Conservation (phyloP, 139 green algal genomes). For the Volvox reticuliferus region DNA sequence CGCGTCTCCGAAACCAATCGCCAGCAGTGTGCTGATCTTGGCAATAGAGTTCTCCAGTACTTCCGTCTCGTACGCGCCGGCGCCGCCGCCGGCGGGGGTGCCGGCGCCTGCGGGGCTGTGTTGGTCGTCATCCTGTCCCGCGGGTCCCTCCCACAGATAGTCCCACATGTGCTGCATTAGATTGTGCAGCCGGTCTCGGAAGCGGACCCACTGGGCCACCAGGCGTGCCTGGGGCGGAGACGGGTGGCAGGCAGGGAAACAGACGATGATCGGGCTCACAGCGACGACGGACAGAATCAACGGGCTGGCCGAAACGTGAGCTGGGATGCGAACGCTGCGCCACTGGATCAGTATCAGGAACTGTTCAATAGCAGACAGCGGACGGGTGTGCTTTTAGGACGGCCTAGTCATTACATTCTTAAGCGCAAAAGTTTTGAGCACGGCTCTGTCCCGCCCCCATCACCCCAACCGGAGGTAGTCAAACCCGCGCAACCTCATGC, state of each 20-base stretch:
- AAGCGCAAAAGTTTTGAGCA: too few relatives aligned
- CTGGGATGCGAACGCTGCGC: too few relatives aligned
- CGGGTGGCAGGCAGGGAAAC: background rate
- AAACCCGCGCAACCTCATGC: too few relatives aligned
- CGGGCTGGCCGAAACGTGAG: background rate
- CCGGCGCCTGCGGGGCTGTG: background rate
- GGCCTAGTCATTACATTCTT: too few relatives aligned
- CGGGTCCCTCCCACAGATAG: slow-evolving; percentile 58
- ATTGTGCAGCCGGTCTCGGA: background rate
- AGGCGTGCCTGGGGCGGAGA: background rate
- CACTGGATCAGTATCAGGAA: too few relatives aligned
- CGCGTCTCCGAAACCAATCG: slow-evolving; percentile 96
- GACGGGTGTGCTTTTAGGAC: too few relatives aligned
- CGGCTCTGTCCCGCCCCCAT: too few relatives aligned
- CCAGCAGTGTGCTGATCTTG: slow-evolving; percentile 93
- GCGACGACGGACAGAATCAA: background rate
- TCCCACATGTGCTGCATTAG: background rate
- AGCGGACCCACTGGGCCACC: background rate
- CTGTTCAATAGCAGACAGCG: too few relatives aligned
- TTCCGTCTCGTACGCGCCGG: slow-evolving; percentile 83
- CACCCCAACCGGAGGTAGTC: too few relatives aligned
- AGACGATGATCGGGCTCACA: background rate
- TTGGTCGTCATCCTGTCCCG: slow-evolving; percentile 17
- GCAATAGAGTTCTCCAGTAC: slow-evolving; percentile 91
- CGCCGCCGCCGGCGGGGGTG: background rate